These are phyloP conservation scores for Catharanthus roseus DNA, from an alignment of 257 asterid species.

Conservation along the genomic window DNA sequence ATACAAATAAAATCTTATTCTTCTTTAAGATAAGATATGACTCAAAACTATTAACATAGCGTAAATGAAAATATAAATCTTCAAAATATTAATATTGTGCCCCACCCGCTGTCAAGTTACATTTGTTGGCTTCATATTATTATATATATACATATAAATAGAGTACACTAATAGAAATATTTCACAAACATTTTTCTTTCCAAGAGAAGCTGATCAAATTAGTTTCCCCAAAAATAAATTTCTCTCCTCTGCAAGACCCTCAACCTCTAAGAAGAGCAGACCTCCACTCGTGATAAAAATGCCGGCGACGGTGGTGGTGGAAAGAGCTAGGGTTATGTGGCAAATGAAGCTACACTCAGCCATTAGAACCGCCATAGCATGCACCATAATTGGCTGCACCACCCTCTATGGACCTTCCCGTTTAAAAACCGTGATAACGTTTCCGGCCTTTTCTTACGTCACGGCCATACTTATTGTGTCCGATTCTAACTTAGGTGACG, in stretches of 20 bases:
- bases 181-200: not conserved
- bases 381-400: conserved; percentile 45
- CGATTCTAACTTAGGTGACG: conserved; percentile 53
- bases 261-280: not conserved
- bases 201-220: not conserved
- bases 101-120: too few relatives aligned
- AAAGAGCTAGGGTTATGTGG: conserved; percentile 47
- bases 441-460: conserved; percentile 51
- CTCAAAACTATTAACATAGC: too few relatives aligned
- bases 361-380: conserved; percentile 43
- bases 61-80: too few relatives aligned
- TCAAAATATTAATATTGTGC: too few relatives aligned
- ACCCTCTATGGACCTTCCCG: conserved; percentile 46
- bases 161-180: too few relatives aligned
- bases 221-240: not conserved
- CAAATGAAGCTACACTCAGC: conserved; percentile 52
- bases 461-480: conserved; percentile 40
- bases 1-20: too few relatives aligned
- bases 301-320: conserved; percentile 31
- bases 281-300: not conserved
- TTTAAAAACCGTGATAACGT: conserved; percentile 24
- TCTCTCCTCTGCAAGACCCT: not conserved
- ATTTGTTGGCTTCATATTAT: too few relatives aligned
- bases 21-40: too few relatives aligned
- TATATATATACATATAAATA: too few relatives aligned